A percentile compares a stretch with the other conserved stretches of the same genome.
These are phyloP conservation scores for Podospora anserina DNA, from an alignment of 495 filamentous ascomycete genomes.

Conservation along the genomic window DNA sequence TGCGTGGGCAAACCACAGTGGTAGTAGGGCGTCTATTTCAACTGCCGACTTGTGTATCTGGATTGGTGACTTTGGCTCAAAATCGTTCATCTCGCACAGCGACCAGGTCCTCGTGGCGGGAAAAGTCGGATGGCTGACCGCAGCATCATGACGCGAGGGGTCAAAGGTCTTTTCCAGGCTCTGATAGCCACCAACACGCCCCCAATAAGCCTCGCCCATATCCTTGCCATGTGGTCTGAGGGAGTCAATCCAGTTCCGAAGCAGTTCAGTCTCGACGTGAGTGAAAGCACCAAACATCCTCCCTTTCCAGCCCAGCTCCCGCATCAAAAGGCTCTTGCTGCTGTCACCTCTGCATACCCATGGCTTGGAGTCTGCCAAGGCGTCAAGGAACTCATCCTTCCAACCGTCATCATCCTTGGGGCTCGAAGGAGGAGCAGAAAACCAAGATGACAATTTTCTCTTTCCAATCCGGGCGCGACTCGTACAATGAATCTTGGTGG, in stretches of 20 bases:
- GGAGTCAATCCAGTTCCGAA: slow-evolving; percentile 39
- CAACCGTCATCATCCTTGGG: background rate
- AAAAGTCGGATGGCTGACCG: background rate
- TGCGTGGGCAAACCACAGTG: slow-evolving; percentile 16
- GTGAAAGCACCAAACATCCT: slow-evolving; percentile 47
- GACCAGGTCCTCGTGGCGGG: background rate
- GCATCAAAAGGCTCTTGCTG: slow-evolving; percentile 36
- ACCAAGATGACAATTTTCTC: slow-evolving; percentile 13
- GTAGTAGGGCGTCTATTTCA: background rate
- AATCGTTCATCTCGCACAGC: background rate
- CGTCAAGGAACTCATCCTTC: background rate
- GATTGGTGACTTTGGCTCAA: background rate
- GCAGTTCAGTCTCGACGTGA: slow-evolving; percentile 30
- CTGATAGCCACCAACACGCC: slow-evolving; percentile 2
- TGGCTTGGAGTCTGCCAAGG: slow-evolving; percentile 20
- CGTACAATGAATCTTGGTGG: slow-evolving; percentile 37
- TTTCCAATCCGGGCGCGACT: slow-evolving; percentile 36
- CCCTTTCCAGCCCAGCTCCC: slow-evolving; percentile 39
- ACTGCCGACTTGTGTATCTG: background rate
- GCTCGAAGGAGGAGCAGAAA: background rate
- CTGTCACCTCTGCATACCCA: slow-evolving; percentile 40
- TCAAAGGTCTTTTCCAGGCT: background rate
- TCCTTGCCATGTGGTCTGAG: slow-evolving; percentile 9
- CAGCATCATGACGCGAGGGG: background rate
- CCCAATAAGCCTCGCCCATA: slow-evolving; percentile 7